Evolutionary conservation across 164 flowering plant genomes (phyloP), one percentile per base, ranked within the genome.

Genomic region (Houttuynia cordata): DNA sequence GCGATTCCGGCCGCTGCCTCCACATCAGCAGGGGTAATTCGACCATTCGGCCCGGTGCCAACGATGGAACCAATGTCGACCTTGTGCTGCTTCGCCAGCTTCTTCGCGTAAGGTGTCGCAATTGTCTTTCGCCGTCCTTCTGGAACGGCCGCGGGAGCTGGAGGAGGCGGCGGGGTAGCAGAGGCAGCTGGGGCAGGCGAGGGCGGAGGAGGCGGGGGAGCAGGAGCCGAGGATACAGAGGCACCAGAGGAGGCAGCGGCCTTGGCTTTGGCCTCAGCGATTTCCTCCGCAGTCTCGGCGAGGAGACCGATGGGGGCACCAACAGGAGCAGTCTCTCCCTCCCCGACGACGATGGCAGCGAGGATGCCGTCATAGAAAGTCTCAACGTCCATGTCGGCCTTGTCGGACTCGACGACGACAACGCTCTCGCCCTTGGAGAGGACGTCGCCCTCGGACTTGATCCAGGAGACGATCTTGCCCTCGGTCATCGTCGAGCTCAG

Each of bases 301-400:
- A 90, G 70, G 4, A 90, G 40, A 0, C 91, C 97, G 24, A 90
- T 90, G 8, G 97, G 80, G 15, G 97, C 85, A 13, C 97, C 97
- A 5, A 90, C 97, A 3, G 97, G 91, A 25, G 97, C 97, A 0
- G 79, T 62, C 58, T 87, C 86, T 5, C 96, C 97, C 24, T 86
- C 95, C 19, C 64, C 68, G 61, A 90, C 93, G 10, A 90, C 96
- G 58, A 90, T 87, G 3, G 88, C 97, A 24, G 96, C 96, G 56
- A 90, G 83, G 34, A 87, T 85, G 24, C 96, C 97, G 41, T 86
- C 95, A 57, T 90, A 83, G 78, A 90, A 90, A 13, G 96, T 87
- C 76, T 90, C 97, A 50, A 90, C 96, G 53, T 90, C 97, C 97
- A 90, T 87, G 67, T 90, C 97, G 45, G 97, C 96, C 74, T 90